These are phyloP conservation scores for Tetrapisispora iriomotensis DNA, from an alignment of 805 yeast species.

Conservation along the genomic window DNA sequence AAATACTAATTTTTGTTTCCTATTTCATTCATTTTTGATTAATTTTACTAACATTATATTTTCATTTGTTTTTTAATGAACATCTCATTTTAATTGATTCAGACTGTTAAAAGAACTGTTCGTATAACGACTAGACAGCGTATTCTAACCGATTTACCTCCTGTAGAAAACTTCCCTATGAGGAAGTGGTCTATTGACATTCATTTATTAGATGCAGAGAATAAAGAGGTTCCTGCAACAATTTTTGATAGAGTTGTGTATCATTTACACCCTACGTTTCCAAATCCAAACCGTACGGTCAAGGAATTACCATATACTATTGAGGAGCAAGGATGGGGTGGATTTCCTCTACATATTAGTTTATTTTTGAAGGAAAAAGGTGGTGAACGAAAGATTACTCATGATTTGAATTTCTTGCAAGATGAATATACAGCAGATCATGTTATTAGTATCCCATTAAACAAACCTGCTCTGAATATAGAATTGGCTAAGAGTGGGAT, in stretches of 20 bases:
- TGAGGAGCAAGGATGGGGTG: slow-evolving; percentile 98
- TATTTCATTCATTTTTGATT: too few species aligned
- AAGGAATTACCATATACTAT: slow-evolving; percentile 80
- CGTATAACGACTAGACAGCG: slow-evolving; percentile 83
- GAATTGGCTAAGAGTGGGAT: slow-evolving; percentile 75
- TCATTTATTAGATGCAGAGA: slow-evolving; percentile 64
- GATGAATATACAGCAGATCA: slow-evolving; percentile 75
- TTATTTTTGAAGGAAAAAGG: slow-evolving; percentile 76
- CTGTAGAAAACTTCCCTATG: slow-evolving; percentile 86
- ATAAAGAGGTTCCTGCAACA: slow-evolving; percentile 78
- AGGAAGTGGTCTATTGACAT: slow-evolving; percentile 86
- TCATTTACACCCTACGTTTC: slow-evolving; percentile 89
- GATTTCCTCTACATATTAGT: slow-evolving; percentile 77
- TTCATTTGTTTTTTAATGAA: too few species aligned
- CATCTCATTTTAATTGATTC: too few species aligned
- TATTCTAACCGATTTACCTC: slow-evolving; percentile 71
- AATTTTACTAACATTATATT: slow-evolving; percentile 1
- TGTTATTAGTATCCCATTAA: slow-evolving; percentile 63
- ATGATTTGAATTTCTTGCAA: slow-evolving; percentile 80
- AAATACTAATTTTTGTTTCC: too few species aligned
- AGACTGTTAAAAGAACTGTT: slow-evolving; percentile 68
- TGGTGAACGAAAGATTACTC: slow-evolving; percentile 79
- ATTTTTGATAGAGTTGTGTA: slow-evolving; percentile 89
- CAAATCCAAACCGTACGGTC: slow-evolving; percentile 73
- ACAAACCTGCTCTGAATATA: slow-evolving; percentile 60